Evolutionary conservation across 345 rosid genomes (phyloP).

Genomic region (Salix viminalis): DNA sequence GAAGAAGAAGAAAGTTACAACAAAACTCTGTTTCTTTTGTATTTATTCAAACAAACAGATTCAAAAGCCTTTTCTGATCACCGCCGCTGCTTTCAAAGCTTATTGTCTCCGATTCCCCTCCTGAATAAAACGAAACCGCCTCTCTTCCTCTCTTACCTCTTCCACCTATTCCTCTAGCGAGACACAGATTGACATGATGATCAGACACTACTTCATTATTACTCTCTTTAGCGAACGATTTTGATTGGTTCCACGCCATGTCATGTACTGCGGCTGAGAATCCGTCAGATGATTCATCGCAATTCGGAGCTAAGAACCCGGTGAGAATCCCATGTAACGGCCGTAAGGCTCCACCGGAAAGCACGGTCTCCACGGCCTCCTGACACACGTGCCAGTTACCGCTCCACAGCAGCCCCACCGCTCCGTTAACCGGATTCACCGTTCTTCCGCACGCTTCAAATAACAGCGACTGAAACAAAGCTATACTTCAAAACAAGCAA

Average conservation of each 20-base stretch:
- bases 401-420: conserved; percentile 51
- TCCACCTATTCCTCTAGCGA: conserved; percentile 27
- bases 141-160: conserved; percentile 24
- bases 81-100: conserved; percentile 27
- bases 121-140: conserved; percentile 29
- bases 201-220: conserved; percentile 24
- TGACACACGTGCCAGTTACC: conserved; percentile 57
- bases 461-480: conserved; percentile 53
- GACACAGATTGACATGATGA: conserved; percentile 21
- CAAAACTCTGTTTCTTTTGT: not conserved
- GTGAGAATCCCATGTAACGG: conserved; percentile 30
- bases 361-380: conserved; percentile 51
- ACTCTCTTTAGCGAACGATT: conserved; percentile 7
- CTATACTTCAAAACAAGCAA: conserved; percentile 16
- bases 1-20: not conserved
- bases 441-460: conserved; percentile 66
- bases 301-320: conserved; percentile 16
- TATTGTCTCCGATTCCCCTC: conserved; percentile 39
- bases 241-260: conserved; percentile 15
- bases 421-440: conserved; percentile 59
- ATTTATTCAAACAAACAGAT: conserved; percentile 49
- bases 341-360: conserved; percentile 37
- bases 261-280: conserved; percentile 12
- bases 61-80: conserved; percentile 48
- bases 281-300: conserved; percentile 29